Base-by-base conservation (phyloP, 2,329 filamentous ascomycete genomes). In the Aspergillus awamori region DNA sequence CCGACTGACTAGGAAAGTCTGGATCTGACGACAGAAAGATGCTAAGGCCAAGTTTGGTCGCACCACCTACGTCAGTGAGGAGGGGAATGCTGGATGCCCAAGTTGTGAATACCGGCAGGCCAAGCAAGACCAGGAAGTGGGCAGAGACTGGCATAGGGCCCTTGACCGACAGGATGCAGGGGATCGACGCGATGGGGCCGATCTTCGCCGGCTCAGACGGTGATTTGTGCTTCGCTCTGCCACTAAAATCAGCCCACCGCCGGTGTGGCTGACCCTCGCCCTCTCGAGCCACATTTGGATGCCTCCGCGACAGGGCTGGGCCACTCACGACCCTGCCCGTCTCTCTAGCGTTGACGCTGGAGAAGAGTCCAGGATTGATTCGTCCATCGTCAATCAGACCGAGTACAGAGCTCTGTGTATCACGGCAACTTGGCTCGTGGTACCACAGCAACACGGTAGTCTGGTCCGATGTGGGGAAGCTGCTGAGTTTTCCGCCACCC, bases 141-240 rank as follows among this genome's bases (percentile, higher is more conserved):
- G 30, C 39, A 30, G n/a, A 36, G 38, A 30, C 28, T 36, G 33
- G 33, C 33, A 36, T 48, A 30, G 36, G 43, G 43, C 11, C 38
- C 48, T 58, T 58, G 57, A 52, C 57, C 57, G 48, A 58, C 30
- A 47, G 41, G 57, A 54, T 59, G 57, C 57, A 59, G 49, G 57
- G 39, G 57, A 59, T 59, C 57, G 51, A 36, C 57, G 22, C 30
- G 41, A 33, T 33, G 26, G 57, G 30, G 48, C 57, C 54, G 33
- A 53, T 53, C 36, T 33, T 53, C 38, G 20, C 33, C n/a, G 26
- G 15, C 47, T 17, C 47, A 30, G 4, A 47, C 22, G 17, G 26
- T 57, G 20, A 47, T 47, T 30, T 33, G 53, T 22, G 39, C 8
- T 33, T 47, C 5, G 22, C 36, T 20, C 36, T 56, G 41, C 10